Evolutionary conservation across 202 grass and related monocot genomes (phyloP).

Genomic region (Carex arenaria): DNA sequence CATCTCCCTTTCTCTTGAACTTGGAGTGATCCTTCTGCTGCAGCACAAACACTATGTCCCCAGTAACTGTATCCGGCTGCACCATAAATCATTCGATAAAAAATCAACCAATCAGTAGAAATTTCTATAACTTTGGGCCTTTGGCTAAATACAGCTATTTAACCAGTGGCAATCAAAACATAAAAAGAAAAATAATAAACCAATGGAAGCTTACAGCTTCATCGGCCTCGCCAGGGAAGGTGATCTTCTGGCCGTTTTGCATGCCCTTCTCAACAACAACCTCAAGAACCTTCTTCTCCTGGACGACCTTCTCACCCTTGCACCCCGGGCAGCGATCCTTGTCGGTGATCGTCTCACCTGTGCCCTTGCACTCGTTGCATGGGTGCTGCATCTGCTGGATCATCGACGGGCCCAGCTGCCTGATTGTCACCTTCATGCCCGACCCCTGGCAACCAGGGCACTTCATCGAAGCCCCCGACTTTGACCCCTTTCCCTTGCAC

Average conservation of each 20-base stretch:
- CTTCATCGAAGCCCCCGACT: constrained; percentile 86
- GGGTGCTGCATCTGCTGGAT: constrained; percentile 91
- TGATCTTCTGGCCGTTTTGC: constrained; percentile 83
- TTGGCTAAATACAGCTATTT: background rate
- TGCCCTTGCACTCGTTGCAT: constrained; percentile 91
- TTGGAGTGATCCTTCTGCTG: constrained; percentile 91
- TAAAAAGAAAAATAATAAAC: background rate
- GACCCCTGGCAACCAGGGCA: constrained; percentile 90
- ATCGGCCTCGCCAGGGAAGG: constrained; percentile 94
- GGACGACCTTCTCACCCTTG: constrained; percentile 81
- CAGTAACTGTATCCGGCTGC: constrained; percentile 89
- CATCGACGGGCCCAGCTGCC: constrained; percentile 85
- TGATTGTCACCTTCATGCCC: constrained; percentile 87
- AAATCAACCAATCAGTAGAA: background rate
- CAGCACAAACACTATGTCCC: constrained; percentile 90
- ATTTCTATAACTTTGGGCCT: background rate
- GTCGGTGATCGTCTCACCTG: constrained; percentile 76
- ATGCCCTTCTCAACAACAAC: constrained; percentile 92
- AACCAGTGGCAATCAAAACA: background rate
- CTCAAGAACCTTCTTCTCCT: constrained; percentile 91
- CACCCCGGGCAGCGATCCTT: constrained; percentile 79
- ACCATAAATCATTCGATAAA: background rate
- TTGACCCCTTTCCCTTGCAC: constrained; percentile 98
- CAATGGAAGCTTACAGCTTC: constrained; percentile 54
- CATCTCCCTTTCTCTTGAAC: constrained; percentile 90